Conservation (phyloP, 768 basidiomycete species). For the Strobilomyces dryophilus region DNA sequence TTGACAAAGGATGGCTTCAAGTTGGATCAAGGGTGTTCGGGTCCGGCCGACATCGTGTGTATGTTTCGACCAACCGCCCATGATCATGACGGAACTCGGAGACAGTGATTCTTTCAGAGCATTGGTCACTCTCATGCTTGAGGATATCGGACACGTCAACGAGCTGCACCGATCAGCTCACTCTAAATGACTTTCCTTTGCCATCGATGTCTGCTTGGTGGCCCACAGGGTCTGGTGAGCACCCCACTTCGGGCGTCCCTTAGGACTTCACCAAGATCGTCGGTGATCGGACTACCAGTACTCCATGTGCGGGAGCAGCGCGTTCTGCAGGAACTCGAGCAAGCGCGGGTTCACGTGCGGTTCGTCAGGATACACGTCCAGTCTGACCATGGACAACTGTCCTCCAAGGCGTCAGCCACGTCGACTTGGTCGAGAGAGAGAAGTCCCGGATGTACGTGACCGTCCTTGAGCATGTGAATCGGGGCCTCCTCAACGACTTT, state of each 20-base stretch:
- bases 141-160: constrained; percentile 5
- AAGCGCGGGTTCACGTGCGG: constrained; percentile 76
- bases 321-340: constrained; percentile 74
- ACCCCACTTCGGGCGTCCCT: not conserved
- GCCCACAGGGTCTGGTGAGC: constrained; percentile 41
- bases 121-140: constrained; percentile 17
- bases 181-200: constrained; percentile 28
- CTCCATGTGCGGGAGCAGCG: constrained; percentile 89
- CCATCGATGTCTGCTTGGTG: constrained; percentile 40
- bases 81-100: not conserved
- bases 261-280: not conserved
- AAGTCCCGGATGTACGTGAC: constrained; percentile 65
- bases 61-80: not conserved
- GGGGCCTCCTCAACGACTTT: constrained; percentile 84
- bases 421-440: too few species aligned
- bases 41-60: too few species aligned
- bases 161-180: constrained; percentile 8
- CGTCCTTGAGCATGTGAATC: constrained; percentile 79
- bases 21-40: too few species aligned
- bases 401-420: not conserved
- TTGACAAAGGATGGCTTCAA: too few species aligned
- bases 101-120: constrained; percentile 4
- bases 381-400: constrained; percentile 44
- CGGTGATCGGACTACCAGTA: not conserved
- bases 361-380: constrained; percentile 87